These are phyloP conservation scores for Discostella stelligera DNA, from an alignment of 352 stramenopile genomes.

Conservation along the genomic window DNA sequence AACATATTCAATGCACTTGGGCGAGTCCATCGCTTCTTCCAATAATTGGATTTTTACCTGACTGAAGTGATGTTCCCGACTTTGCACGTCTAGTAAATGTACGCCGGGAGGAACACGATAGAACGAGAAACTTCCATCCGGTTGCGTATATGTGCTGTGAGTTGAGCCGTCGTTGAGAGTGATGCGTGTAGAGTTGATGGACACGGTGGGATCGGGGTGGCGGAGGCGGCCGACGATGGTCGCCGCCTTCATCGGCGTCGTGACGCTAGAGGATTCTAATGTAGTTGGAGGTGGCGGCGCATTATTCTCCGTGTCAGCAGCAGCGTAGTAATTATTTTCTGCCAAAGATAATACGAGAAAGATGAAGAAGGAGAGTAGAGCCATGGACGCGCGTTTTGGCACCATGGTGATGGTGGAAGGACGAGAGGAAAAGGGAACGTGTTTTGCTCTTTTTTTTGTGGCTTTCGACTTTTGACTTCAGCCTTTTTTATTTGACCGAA, in stretches of 20 bases:
- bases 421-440: too few relatives aligned
- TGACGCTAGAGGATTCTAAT: neutral
- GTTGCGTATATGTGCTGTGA: slow-evolving; percentile 68
- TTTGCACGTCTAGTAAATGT: slow-evolving; percentile 81
- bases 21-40: slow-evolving; percentile 59
- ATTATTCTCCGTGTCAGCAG: neutral
- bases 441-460: too few relatives aligned
- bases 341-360: neutral
- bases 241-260: neutral
- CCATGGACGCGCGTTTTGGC: neutral
- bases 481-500: too few relatives aligned
- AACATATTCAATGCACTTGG: slow-evolving; percentile 82
- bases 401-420: neutral
- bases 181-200: slow-evolving; percentile 73
- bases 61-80: slow-evolving; percentile 70
- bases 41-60: slow-evolving; percentile 84
- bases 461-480: too few relatives aligned
- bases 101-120: slow-evolving; percentile 77
- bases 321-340: neutral
- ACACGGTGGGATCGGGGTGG: slow-evolving; percentile 33
- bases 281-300: neutral
- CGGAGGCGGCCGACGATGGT: slow-evolving; percentile 42
- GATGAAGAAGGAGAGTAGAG: neutral
- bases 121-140: slow-evolving; percentile 78
- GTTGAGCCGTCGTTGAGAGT: slow-evolving; percentile 77